A percentile compares a stretch with the other conserved stretches of the same genome.
Conservation (phyloP, 2,329 filamentous ascomycete species). For the Ophiocordyceps camponoti-floridani region DNA sequence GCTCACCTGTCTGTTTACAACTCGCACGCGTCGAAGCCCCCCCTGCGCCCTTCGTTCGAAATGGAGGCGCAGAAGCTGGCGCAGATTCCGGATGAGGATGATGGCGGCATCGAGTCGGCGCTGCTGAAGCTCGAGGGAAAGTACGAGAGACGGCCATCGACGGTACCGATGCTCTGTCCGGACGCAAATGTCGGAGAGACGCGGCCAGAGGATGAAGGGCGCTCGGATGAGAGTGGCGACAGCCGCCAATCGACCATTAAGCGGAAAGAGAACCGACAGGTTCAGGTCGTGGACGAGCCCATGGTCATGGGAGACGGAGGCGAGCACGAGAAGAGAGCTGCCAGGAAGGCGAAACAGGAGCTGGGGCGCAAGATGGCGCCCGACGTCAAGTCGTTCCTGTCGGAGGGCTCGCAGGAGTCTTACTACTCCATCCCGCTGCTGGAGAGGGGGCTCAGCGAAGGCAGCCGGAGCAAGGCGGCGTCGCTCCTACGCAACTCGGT, state of each 20-base stretch:
- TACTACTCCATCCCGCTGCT: slow-evolving; percentile 64
- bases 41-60: slow-evolving; percentile 65
- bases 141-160: slow-evolving; percentile 38
- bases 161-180: slow-evolving; percentile 11
- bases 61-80: slow-evolving; percentile 74
- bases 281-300: slow-evolving; percentile 24
- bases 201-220: not conserved
- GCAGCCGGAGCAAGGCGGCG: slow-evolving; percentile 22
- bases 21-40: slow-evolving; percentile 42
- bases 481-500: slow-evolving; percentile 31
- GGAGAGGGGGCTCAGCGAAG: slow-evolving; percentile 43
- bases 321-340: not conserved
- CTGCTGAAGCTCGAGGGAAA: slow-evolving; percentile 82
- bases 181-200: not conserved
- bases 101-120: slow-evolving; percentile 85
- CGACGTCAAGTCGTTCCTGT: slow-evolving; percentile 26
- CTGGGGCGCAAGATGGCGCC: not conserved
- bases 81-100: slow-evolving; percentile 62
- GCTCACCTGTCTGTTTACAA: slow-evolving; percentile 36
- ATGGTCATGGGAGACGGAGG: slow-evolving; percentile 6
- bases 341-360: not conserved
- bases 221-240: not conserved
- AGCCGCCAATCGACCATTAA: not conserved
- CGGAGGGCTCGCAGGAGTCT: slow-evolving; percentile 50
- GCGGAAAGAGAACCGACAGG: slow-evolving; percentile 22